Base-by-base conservation (phyloP, 2,329 filamentous ascomycete genomes). In the Diaporthe sp. region DNA sequence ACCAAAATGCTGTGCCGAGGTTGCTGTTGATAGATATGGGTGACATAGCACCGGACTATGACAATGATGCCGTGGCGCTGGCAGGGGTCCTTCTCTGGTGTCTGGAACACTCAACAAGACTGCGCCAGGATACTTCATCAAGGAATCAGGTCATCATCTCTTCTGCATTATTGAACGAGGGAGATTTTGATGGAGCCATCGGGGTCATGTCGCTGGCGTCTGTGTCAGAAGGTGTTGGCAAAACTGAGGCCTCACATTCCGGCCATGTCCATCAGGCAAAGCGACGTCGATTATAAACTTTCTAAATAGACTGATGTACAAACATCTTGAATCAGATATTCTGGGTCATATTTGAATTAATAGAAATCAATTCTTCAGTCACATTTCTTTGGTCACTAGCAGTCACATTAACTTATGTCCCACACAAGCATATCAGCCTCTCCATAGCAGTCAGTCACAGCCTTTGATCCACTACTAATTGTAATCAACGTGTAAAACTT, bases 21-120 rank as follows among this genome's bases (percentile, higher is more conserved):
- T n/a, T 60, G n/a, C 35, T 60, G 3, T 60, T 60, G 57, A 60
- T 60, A 40, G 57, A 60, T n/a, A 57, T 60, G 57, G 35, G 35
- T 28, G 57, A 60, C 35, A 60, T 35, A 28, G 57, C 57, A 17
- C 57, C 57, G 2, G 35, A 60, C 12, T 42, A 60, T 60, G 57
- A 40, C 10, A 60, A 40, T 40, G 57, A 60, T 17, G 57, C 22
- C 0, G 57, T 60, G 6, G 57, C 57, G 7, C 35, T 60, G 57
- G 22, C 22, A 60, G 57, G 35, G 25, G 57, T 60, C 35, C 57
- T 60, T 40, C n/a, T 60, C 15, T 60, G 57, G 57, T 60, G 57
- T 28, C 12, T 60, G 22, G 19, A 25, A 0, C n/a, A 28, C 35
- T 42, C 35, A 28, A 1, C 35, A 28, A 10, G 35, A 3, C 19